phyloP scores from a whole-genome alignment of 768 basidiomycete species.

The Lactifluus subvellereus region DNA sequence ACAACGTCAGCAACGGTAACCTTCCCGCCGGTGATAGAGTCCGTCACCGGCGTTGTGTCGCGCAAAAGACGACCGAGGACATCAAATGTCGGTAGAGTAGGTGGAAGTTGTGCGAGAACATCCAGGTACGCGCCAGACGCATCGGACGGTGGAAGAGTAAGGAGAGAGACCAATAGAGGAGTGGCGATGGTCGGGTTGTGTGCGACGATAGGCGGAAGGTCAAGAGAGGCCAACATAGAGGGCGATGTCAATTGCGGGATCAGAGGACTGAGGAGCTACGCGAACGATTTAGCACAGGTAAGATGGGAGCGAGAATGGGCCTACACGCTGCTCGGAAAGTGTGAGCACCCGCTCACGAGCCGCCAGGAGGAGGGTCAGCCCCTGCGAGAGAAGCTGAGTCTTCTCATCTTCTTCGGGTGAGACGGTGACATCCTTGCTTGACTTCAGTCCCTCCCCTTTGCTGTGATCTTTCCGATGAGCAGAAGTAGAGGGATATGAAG shows the following conservation, averaged over 20 bases:
- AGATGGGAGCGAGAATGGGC: constrained; percentile 25
- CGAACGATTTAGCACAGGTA: not conserved
- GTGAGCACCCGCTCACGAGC: constrained; percentile 69
- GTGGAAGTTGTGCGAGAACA: constrained; percentile 59
- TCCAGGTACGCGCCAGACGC: constrained; percentile 50
- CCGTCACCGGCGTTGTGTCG: constrained; percentile 48
- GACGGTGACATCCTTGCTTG: constrained; percentile 26
- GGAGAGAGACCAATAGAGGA: constrained; percentile 55
- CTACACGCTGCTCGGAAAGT: constrained; percentile 68
- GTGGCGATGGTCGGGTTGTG: constrained; percentile 67
- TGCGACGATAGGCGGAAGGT: constrained; percentile 59
- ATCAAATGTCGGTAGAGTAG: constrained; percentile 68
- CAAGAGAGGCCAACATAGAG: constrained; percentile 58
- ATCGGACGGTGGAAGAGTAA: constrained; percentile 37
- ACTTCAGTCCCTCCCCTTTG: not conserved
- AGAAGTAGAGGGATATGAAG: not conserved
- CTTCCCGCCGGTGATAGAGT: constrained; percentile 38
- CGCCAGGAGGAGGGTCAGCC: constrained; percentile 60
- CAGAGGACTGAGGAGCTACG: constrained; percentile 48
- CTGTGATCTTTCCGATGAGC: not conserved
- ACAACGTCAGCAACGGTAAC: constrained; percentile 63
- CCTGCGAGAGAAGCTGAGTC: constrained; percentile 54
- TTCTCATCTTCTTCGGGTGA: constrained; percentile 49
- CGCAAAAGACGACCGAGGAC: constrained; percentile 62
- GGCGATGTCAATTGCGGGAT: constrained; percentile 40